Conservation (phyloP, 331 rosid genomes). For the Rosa hybrid region DNA sequence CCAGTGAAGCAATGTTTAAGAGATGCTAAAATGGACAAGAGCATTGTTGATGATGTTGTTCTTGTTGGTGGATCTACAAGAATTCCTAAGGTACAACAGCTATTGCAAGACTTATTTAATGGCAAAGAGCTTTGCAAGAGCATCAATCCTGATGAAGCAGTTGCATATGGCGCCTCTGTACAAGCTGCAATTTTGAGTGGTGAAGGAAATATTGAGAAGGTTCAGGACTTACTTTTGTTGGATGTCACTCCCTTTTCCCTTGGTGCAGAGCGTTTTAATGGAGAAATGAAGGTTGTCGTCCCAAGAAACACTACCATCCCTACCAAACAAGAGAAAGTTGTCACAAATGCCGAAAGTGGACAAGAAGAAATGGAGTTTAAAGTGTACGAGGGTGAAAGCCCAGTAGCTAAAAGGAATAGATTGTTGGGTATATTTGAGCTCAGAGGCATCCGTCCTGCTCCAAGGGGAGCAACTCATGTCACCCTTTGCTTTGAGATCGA, state of each 20-base stretch:
- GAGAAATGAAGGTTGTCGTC: background rate
- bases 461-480: background rate
- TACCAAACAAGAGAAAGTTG: background rate
- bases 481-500: background rate
- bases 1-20: background rate
- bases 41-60: background rate
- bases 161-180: background rate
- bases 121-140: background rate
- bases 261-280: background rate
- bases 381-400: background rate
- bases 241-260: background rate
- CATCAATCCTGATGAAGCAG: background rate
- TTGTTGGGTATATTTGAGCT: background rate
- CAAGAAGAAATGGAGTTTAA: background rate
- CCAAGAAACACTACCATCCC: background rate
- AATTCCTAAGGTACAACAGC: background rate
- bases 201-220: background rate
- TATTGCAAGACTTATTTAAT: background rate
- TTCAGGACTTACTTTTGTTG: background rate
- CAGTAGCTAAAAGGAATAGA: background rate
- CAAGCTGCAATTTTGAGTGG: background rate
- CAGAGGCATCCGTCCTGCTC: background rate
- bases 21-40: background rate
- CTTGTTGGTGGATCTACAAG: background rate
- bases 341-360: background rate